phyloP scores from a whole-genome alignment of 2,329 filamentous ascomycete species.

The Penicillium griseofulvum region DNA sequence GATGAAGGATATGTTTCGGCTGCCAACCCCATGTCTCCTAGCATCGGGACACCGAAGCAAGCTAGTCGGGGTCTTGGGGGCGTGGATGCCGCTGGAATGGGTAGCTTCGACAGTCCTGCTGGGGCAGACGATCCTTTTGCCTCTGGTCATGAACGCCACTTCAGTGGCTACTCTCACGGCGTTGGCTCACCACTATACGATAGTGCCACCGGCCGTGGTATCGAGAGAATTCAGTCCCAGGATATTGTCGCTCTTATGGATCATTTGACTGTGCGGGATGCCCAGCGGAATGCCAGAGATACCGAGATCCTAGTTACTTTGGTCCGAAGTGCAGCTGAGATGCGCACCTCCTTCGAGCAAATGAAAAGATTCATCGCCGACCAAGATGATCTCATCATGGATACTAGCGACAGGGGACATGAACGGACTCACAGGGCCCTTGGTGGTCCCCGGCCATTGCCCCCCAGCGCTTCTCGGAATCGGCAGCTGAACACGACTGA shows the following conservation, averaged over 20 bases:
- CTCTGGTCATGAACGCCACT: conserved; percentile 58
- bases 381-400: conserved; percentile 85
- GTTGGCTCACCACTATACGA: conserved; percentile 90
- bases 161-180: conserved; percentile 88
- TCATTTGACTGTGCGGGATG: conserved; percentile 94
- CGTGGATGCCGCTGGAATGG: conserved; percentile 52
- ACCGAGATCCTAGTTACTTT: conserved; percentile 95
- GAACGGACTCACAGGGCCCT: conserved; percentile 81
- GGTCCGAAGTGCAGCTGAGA: conserved; percentile 89
- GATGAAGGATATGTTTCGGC: conserved; percentile 94
- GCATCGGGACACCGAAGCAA: conserved; percentile 48
- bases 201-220: conserved; percentile 77
- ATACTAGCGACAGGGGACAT: conserved; percentile 81
- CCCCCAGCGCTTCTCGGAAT: conserved; percentile 61
- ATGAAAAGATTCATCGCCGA: conserved; percentile 90
- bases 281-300: conserved; percentile 90
- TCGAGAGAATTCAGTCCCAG: conserved; percentile 90
- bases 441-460: conserved; percentile 81
- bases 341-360: conserved; percentile 94
- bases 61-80: conserved; percentile 52
- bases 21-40: conserved; percentile 56
- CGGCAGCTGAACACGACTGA: conserved; percentile 52
- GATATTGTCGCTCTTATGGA: conserved; percentile 98
- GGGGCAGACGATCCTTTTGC: conserved; percentile 65
- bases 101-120: conserved; percentile 49